A percentile compares a stretch with the other conserved stretches of the same genome.
phyloP scores from a whole-genome alignment of 2,329 filamentous ascomycete species.

The Graphilbum fragrans region DNA sequence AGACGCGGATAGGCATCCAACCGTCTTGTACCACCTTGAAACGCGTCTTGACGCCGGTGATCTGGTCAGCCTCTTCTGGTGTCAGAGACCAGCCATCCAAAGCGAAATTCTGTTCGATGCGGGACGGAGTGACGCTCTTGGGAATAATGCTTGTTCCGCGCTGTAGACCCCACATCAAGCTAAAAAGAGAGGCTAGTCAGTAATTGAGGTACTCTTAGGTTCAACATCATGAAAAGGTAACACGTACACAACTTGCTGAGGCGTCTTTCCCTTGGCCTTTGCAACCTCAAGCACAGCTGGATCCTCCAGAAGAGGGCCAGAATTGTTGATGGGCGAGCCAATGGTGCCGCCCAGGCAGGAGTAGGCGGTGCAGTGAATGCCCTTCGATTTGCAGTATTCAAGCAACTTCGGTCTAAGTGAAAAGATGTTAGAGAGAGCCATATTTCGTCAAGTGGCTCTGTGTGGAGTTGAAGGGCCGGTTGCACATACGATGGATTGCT shows the following conservation, averaged over 20 bases:
- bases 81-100: constrained; percentile 63
- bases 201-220: no score
- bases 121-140: constrained; percentile 63
- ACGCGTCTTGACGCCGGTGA: constrained; percentile 57
- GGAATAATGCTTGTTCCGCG: constrained; percentile 77
- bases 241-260: constrained; percentile 54
- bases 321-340: constrained; percentile 46
- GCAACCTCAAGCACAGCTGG: constrained; percentile 49
- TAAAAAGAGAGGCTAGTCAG: neutral
- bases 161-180: constrained; percentile 65
- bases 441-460: no score
- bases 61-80: constrained; percentile 56
- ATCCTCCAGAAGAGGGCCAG: constrained; percentile 23
- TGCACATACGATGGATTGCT: constrained; percentile 52
- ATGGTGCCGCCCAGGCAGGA: constrained; percentile 61
- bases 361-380: constrained; percentile 65
- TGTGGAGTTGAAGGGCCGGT: no score
- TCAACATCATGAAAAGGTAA: neutral
- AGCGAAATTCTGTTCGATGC: constrained; percentile 67
- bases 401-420: constrained; percentile 54
- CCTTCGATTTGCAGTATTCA: constrained; percentile 58
- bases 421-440: no score
- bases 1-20: constrained; percentile 67
- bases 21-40: constrained; percentile 73
- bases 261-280: constrained; percentile 52